A percentile compares a stretch with the other conserved stretches of the same genome.
phyloP scores from a whole-genome alignment of 768 basidiomycete genomes.

The Pleurotus eryngii region DNA sequence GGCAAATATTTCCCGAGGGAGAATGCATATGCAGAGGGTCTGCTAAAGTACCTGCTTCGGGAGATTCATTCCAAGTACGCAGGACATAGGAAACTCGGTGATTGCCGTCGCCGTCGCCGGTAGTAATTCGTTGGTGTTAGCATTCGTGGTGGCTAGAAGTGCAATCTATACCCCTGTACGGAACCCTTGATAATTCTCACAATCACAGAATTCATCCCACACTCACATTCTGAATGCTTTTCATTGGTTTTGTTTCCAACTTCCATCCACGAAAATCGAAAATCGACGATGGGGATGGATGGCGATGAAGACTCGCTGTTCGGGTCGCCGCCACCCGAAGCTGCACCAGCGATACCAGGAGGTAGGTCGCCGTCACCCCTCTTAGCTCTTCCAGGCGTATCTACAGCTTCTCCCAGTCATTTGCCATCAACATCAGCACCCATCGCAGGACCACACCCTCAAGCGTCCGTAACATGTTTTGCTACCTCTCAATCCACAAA shows the following conservation, averaged over 20 bases:
- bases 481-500: too few relatives aligned
- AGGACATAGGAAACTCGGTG: neutral
- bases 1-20: constrained; percentile 30
- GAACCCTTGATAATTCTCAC: too few relatives aligned
- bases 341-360: constrained; percentile 31
- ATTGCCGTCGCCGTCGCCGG: neutral
- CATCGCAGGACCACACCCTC: constrained; percentile 18
- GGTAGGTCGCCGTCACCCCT: constrained; percentile 72
- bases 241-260: too few relatives aligned
- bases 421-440: constrained; percentile 33
- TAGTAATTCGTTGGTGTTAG: too few relatives aligned
- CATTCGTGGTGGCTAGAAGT: too few relatives aligned
- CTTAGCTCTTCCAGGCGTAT: constrained; percentile 54
- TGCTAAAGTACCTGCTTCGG: constrained; percentile 28
- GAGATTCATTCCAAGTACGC: constrained; percentile 14
- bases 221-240: too few relatives aligned
- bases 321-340: constrained; percentile 75
- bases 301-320: constrained; percentile 75
- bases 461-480: too few relatives aligned
- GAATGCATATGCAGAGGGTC: constrained; percentile 25
- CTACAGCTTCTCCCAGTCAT: constrained; percentile 57
- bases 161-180: too few relatives aligned
- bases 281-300: constrained; percentile 9
- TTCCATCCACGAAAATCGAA: too few relatives aligned
- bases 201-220: too few relatives aligned